A percentile compares a stretch with the other conserved stretches of the same genome.
Conservation (phyloP, 192 early-diverging fungal genomes). For the Coemansia erecta region DNA sequence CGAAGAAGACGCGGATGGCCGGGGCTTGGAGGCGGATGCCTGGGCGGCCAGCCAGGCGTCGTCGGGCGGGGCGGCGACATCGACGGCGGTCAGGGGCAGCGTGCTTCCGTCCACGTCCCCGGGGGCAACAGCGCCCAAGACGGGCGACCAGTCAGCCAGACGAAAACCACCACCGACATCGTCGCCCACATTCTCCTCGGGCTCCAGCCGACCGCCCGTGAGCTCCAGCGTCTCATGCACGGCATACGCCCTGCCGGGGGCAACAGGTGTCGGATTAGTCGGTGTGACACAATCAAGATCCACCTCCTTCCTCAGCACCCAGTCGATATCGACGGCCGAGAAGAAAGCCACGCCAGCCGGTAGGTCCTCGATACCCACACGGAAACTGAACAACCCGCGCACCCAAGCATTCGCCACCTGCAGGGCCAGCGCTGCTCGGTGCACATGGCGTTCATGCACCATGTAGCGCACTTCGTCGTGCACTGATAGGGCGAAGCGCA, state of each 20-base stretch:
- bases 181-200: too few species aligned
- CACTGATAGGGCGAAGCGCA: constrained; percentile 85
- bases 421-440: constrained; percentile 76
- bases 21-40: constrained; percentile 7
- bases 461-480: constrained; percentile 95
- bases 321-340: constrained; percentile 91
- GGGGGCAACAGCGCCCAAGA: not conserved
- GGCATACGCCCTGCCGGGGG: constrained; percentile 49
- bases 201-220: constrained; percentile 19
- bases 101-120: not conserved
- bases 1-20: too few species aligned
- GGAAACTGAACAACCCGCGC: constrained; percentile 79
- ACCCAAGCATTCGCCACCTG: constrained; percentile 95
- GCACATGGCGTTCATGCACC: constrained; percentile 70
- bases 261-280: constrained; percentile 62
- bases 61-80: constrained; percentile 12
- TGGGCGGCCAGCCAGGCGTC: constrained; percentile 35
- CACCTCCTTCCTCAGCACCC: constrained; percentile 88
- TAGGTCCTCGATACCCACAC: constrained; percentile 81
- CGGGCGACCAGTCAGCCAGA: too few species aligned
- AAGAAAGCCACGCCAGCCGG: constrained; percentile 92
- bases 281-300: constrained; percentile 84
- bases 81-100: not conserved
- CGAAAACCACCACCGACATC: too few species aligned
- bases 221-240: constrained; percentile 24